A percentile compares a stretch with the other conserved stretches of the same genome.
These are phyloP conservation scores for Colletotrichum sp. DNA, from an alignment of 2,329 filamentous ascomycete species.

Conservation along the genomic window DNA sequence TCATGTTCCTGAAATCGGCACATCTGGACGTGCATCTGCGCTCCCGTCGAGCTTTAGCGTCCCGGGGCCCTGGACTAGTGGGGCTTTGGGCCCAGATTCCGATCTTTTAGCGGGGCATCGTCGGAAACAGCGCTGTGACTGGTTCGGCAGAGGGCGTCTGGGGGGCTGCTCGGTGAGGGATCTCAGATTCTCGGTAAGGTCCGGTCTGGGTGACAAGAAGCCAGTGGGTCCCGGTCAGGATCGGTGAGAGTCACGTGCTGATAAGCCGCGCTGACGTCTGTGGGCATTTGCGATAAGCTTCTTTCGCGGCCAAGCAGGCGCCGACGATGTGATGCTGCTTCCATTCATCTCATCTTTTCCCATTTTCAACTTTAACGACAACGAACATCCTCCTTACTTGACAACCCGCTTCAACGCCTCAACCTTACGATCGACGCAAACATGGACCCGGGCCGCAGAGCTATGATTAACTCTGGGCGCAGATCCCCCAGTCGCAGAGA, in stretches of 20 bases:
- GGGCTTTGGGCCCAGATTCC: neutral
- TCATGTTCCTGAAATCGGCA: slow-evolving; percentile 21
- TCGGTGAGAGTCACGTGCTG: neutral
- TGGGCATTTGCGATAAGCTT: neutral
- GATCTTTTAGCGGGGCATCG: neutral
- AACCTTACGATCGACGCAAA: slow-evolving; percentile 19
- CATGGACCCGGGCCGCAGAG: slow-evolving; percentile 61
- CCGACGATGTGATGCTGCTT: neutral
- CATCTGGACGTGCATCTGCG: slow-evolving; percentile 16
- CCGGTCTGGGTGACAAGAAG: rapidly evolving
- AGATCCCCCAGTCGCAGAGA: slow-evolving; percentile 42
- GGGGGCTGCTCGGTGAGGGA: neutral
- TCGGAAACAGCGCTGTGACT: neutral
- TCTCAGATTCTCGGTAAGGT: neutral
- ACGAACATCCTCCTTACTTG: neutral
- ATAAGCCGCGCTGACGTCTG: slow-evolving; percentile 5
- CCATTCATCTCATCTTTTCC: neutral
- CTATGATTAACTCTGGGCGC: slow-evolving; percentile 54
- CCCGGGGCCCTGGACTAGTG: slow-evolving; percentile 4
- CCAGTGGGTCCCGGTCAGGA: neutral
- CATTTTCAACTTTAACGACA: neutral
- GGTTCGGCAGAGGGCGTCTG: neutral
- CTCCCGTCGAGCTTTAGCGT: slow-evolving; percentile 6
- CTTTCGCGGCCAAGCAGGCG: neutral
- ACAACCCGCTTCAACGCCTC: neutral